Evolutionary conservation across 495 filamentous ascomycete species (phyloP), one percentile per base, ranked within the genome.

Genomic region (Daldinia childiae): DNA sequence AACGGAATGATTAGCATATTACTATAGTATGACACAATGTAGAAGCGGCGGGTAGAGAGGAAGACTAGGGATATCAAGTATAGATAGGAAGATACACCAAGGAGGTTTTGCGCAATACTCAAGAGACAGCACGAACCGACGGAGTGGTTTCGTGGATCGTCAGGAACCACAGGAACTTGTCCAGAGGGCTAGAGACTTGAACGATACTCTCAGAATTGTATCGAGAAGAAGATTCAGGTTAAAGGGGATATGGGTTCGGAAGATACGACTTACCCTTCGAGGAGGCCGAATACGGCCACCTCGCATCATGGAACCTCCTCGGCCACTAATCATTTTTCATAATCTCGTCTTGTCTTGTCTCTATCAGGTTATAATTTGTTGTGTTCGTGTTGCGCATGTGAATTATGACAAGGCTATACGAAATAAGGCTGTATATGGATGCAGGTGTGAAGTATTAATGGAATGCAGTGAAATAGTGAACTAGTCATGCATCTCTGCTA

Each of bases 271-370:
- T 85, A 93, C 92, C 77, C 88, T 83, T 69, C 90, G 82, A 58
- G 92, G 92, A 74, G 91, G 90, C 62, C 91, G 82, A 63, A 94
- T 93, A 76, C 87, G 91, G 45, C 88, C 86, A 63, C 89, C 59
- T 52, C 73, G 69, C 59, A 72, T 75, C 58, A 71, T 71, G 29
- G 89, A 88, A 78, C 90, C 78, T 61, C 80, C 81, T 17, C 80
- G 84, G 67, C 90, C 87, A 27, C 87, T 82, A 71, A 89, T 84
- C 89, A 91, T 92, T 77, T 86, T 57, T 8, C 45, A 64, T 72
- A 60, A 24, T 68, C 45, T 30, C 24, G 14, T 19, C 3, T 34
- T 4, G 30, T 68, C 45, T 30, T 17, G 14, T 19, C 3, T 34
- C 12, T 36, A 29, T 29, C 15, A 41, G 2, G 17, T 48, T 21